These are phyloP conservation scores for Lipomyces sp. DNA, from an alignment of 805 yeast genomes.

Conservation along the genomic window DNA sequence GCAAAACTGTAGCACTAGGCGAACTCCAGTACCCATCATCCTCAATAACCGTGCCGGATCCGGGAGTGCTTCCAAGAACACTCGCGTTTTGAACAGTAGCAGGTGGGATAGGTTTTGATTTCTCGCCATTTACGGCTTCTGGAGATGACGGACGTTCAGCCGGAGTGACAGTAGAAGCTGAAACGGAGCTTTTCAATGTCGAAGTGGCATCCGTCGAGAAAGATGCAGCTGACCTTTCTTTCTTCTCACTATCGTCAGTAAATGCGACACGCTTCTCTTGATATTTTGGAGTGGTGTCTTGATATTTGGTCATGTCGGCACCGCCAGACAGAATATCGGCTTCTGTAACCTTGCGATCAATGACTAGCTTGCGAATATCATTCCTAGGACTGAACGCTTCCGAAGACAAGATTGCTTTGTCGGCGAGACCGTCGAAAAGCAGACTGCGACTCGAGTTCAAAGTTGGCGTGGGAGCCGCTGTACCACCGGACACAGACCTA, in stretches of 20 bases:
- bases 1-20: conserved; percentile 71
- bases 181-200: not conserved
- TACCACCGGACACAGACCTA: conserved; percentile 19
- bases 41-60: conserved; percentile 45
- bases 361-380: conserved; percentile 58
- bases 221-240: conserved; percentile 10
- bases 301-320: conserved; percentile 14
- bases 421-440: conserved; percentile 57
- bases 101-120: not conserved
- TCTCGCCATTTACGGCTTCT: not conserved
- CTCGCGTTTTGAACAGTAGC: not conserved
- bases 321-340: conserved; percentile 35
- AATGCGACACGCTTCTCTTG: conserved; percentile 38
- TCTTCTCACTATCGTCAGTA: conserved; percentile 9
- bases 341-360: conserved; percentile 51
- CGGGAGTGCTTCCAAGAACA: not conserved
- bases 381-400: conserved; percentile 70
- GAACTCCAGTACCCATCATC: conserved; percentile 86
- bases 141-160: not conserved
- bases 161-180: not conserved
- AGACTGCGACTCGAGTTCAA: conserved; percentile 31
- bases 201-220: not conserved
- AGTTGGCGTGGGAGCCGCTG: conserved; percentile 17
- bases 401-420: conserved; percentile 70
- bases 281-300: conserved; percentile 12